Evolutionary conservation across 2,329 filamentous ascomycete species (phyloP).

Genomic region (Colletotrichum plurivorum): DNA sequence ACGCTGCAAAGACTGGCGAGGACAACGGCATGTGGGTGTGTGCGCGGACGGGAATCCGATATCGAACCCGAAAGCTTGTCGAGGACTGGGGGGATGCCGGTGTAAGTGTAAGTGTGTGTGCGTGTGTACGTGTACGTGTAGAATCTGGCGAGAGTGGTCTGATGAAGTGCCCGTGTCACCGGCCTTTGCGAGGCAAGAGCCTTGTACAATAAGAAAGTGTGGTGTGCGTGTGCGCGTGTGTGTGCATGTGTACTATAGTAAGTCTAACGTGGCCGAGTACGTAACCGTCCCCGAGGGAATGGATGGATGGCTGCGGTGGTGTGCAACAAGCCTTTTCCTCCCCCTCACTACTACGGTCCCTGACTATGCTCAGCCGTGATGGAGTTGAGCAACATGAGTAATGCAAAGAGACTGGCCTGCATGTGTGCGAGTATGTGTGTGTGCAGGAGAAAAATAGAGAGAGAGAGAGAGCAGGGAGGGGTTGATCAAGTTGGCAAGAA

Average conservation of each 20-base stretch:
- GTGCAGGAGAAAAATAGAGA: too few relatives aligned
- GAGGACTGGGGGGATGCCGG: neutral
- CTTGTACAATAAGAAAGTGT: too few relatives aligned
- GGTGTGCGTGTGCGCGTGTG: too few relatives aligned
- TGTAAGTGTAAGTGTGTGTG: neutral
- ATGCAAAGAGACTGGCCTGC: slow-evolving; percentile 1
- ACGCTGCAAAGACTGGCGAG: too few relatives aligned
- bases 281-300: neutral
- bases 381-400: slow-evolving; percentile 9
- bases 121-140: slow-evolving; percentile 1
- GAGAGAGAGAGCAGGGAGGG: neutral
- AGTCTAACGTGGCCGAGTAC: neutral
- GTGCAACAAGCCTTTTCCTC: neutral
- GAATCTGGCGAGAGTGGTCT: neutral
- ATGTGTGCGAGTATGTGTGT: neutral
- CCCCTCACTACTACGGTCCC: neutral
- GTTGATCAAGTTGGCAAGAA: neutral
- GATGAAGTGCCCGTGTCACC: neutral
- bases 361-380: slow-evolving; percentile 22
- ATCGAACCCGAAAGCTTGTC: slow-evolving; percentile 31
- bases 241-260: too few relatives aligned
- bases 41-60: slow-evolving; percentile 16
- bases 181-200: too few relatives aligned
- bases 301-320: neutral
- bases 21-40: too few relatives aligned